Conservation (phyloP, 139 green algal species). For the Chlorella sorokiniana region DNA sequence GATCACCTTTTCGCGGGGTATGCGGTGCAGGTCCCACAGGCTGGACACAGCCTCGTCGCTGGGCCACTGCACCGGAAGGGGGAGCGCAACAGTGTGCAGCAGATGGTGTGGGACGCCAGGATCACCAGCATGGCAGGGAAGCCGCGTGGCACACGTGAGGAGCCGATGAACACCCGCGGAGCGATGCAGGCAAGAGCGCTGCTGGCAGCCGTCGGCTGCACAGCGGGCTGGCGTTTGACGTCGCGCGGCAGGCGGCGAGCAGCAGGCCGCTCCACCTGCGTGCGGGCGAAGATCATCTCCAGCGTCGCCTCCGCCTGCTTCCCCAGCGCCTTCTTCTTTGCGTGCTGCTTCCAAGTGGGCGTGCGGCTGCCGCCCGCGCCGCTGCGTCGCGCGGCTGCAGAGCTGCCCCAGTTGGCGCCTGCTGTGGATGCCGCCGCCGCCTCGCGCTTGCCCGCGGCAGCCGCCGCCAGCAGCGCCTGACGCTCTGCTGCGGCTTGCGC, state of each 20-base stretch:
- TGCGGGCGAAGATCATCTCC: conserved; percentile 29
- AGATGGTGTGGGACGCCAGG: not conserved
- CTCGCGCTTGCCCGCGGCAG: not conserved
- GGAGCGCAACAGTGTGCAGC: not conserved
- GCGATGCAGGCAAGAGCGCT: too few relatives aligned
- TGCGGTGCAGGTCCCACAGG: conserved; percentile 37
- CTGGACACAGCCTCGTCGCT: conserved; percentile 16
- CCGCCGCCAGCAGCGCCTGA: not conserved
- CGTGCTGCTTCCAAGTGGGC: conserved; percentile 9
- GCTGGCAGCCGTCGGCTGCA: too few relatives aligned
- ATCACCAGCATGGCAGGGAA: not conserved
- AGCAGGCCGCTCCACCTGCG: not conserved
- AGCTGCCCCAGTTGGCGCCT: not conserved
- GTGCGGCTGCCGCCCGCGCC: not conserved
- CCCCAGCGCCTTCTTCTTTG: conserved; percentile 14
- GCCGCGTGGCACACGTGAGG: not conserved
- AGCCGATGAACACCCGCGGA: too few relatives aligned
- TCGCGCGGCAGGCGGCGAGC: not conserved
- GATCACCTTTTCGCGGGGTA: conserved; percentile 11
- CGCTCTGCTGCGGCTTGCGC: conserved; percentile 7
- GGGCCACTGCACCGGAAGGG: not conserved
- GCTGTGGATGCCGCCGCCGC: not conserved
- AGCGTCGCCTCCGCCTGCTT: conserved; percentile 31
- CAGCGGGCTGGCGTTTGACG: not conserved
- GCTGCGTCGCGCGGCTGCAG: not conserved